Evolutionary conservation across 2,329 filamentous ascomycete species (phyloP).

Genomic region (Pseudonectria buxi): DNA sequence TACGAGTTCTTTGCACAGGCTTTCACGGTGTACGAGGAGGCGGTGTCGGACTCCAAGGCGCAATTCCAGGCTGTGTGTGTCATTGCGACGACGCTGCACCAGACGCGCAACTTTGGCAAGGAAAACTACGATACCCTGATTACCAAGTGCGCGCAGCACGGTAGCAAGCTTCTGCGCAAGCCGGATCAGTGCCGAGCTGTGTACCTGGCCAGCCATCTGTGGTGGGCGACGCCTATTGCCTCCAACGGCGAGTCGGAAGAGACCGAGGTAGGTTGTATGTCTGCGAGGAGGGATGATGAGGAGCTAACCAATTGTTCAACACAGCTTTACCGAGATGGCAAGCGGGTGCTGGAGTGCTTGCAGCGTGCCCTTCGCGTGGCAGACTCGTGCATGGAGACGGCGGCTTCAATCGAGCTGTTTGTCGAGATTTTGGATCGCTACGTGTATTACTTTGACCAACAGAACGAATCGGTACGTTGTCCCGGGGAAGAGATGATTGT

Average conservation of each 20-base stretch:
- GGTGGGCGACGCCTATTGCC: constrained; percentile 88
- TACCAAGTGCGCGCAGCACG: constrained; percentile 93
- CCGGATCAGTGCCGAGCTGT: constrained; percentile 96
- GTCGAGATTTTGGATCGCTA: constrained; percentile 98
- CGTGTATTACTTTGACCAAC: constrained; percentile 98
- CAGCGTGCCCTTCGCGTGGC: constrained; percentile 93
- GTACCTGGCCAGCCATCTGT: constrained; percentile 91
- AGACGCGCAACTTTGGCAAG: constrained; percentile 83
- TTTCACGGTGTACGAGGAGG: constrained; percentile 96
- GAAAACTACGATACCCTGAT: constrained; percentile 99
- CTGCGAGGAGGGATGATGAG: background rate
- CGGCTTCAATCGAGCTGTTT: constrained; percentile 93
- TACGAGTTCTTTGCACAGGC: constrained; percentile 99
- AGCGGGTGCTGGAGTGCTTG: constrained; percentile 91
- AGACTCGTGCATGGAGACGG: constrained; percentile 98
- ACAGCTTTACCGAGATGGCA: constrained; percentile 92
- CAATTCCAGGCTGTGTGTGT: constrained; percentile 98
- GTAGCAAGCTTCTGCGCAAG: constrained; percentile 94
- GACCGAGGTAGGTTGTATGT: constrained; percentile 56
- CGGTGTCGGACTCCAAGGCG: constrained; percentile 88
- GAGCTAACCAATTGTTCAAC: constrained; percentile 12
- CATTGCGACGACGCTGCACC: constrained; percentile 81
- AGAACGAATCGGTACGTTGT: constrained; percentile 79
- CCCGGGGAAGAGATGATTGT: background rate
- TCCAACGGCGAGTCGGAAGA: constrained; percentile 74